Evolutionary conservation across 78 protist genomes (phyloP).

Genomic region (Planoprotostelium fungivorum): DNA sequence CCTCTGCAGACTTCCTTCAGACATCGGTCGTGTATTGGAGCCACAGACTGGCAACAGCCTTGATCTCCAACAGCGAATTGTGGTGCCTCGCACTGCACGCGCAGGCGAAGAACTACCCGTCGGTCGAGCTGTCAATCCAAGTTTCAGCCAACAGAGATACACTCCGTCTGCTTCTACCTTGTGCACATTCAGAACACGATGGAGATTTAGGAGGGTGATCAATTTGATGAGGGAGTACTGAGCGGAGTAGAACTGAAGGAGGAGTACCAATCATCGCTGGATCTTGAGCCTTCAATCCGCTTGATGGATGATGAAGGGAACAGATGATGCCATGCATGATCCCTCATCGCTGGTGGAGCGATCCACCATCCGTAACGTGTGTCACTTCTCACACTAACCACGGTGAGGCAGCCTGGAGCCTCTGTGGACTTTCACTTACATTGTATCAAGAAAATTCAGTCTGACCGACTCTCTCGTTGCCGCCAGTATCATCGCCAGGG

Average conservation of each 20-base stretch:
- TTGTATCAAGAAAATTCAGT: conserved; percentile 89
- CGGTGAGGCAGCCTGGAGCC: conserved; percentile 33
- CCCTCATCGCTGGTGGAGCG: conserved; percentile 91
- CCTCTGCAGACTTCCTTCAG: background rate
- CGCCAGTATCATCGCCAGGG: conserved; percentile 97
- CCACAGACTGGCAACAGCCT: background rate
- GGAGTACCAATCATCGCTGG: too few relatives aligned
- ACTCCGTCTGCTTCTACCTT: background rate
- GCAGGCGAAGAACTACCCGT: background rate
- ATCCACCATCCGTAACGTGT: conserved; percentile 94
- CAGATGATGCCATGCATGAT: too few relatives aligned
- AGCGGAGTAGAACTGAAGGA: too few relatives aligned
- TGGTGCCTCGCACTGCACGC: background rate
- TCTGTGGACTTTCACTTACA: background rate
- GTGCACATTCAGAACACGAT: too few relatives aligned
- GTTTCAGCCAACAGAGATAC: background rate
- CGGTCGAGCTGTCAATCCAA: background rate
- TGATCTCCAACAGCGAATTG: background rate
- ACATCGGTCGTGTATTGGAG: background rate
- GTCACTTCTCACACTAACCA: conserved; percentile 94
- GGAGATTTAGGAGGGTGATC: too few relatives aligned
- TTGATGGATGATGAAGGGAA: too few relatives aligned
- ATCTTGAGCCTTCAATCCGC: too few relatives aligned
- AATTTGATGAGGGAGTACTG: too few relatives aligned
- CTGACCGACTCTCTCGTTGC: conserved; percentile 97